A percentile compares a stretch with the other conserved stretches of the same genome.
Evolutionary conservation across 257 asterid species (phyloP).

Genomic region (Ajuga chamaepitys): DNA sequence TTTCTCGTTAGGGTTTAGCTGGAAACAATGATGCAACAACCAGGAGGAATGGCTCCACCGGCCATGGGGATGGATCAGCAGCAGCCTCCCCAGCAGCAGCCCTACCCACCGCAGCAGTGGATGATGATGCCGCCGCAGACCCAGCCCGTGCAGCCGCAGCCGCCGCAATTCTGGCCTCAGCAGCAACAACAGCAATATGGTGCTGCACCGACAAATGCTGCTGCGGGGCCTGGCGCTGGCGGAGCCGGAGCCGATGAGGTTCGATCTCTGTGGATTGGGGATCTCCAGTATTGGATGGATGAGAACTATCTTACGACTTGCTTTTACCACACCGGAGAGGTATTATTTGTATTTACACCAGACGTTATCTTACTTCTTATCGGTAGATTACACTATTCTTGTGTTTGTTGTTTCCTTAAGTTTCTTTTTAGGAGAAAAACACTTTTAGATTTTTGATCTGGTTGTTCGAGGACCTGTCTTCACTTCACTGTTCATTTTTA

Average conservation of each 20-base stretch:
- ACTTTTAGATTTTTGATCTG: background rate
- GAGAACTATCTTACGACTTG: conserved; percentile 57
- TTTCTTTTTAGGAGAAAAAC: too few relatives aligned
- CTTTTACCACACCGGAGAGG: conserved; percentile 75
- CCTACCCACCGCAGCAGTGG: conserved; percentile 40
- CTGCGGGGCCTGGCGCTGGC: conserved; percentile 14
- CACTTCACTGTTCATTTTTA: too few relatives aligned
- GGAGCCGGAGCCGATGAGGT: conserved; percentile 48
- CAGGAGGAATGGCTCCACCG: conserved; percentile 61
- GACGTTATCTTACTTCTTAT: background rate
- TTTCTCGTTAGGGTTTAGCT: conserved; percentile 22
- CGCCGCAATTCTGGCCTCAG: conserved; percentile 33
- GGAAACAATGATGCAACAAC: conserved; percentile 70
- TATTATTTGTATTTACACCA: conserved; percentile 1
- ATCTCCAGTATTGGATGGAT: conserved; percentile 90
- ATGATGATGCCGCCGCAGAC: conserved; percentile 42
- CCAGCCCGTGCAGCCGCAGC: conserved; percentile 30
- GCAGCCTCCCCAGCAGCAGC: conserved; percentile 51
- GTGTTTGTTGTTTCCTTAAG: background rate
- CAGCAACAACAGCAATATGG: conserved; percentile 56
- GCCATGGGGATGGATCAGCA: conserved; percentile 53
- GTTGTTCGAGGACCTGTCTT: background rate
- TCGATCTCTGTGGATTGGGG: conserved; percentile 85
- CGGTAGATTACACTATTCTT: background rate
- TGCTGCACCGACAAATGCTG: conserved; percentile 22